Evolutionary conservation across 2,329 filamentous ascomycete genomes (phyloP).

Genomic region (Hymenoscyphus albidus): DNA sequence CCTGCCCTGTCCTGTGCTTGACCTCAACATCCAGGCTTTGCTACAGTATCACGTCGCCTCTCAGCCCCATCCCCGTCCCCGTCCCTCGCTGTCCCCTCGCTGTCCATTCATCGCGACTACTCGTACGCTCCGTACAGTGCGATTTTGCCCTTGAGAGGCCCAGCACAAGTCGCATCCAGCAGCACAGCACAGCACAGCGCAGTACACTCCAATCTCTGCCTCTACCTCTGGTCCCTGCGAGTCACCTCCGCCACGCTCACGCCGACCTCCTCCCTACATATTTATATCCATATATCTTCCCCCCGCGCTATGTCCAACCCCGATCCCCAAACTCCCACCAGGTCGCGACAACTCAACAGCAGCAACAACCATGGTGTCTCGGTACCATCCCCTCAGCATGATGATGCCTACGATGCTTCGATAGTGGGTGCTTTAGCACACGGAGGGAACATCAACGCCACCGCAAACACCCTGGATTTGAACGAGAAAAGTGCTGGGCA

Average conservation of each 20-base stretch:
- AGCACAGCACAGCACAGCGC: background rate
- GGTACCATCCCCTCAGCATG: background rate
- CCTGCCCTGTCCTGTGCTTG: background rate
- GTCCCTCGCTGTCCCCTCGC: background rate
- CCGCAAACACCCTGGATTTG: conserved; percentile 6
- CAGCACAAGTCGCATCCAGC: background rate
- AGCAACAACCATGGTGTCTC: conserved; percentile 7
- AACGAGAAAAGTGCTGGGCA: conserved; percentile 18
- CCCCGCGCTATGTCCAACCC: conserved; percentile 26
- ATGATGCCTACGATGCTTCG: conserved; percentile 7
- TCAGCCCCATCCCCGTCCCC: background rate
- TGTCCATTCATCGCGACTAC: background rate
- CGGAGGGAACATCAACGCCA: conserved; percentile 10
- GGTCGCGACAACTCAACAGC: conserved; percentile 15
- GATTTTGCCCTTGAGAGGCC: background rate
- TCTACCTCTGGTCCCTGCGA: background rate
- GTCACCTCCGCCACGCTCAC: background rate
- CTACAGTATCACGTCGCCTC: background rate
- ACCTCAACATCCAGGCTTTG: background rate
- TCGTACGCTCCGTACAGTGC: background rate
- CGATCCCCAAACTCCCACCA: conserved; percentile 19
- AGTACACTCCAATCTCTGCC: background rate
- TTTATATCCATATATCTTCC: background rate
- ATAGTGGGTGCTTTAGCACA: conserved; percentile 11
- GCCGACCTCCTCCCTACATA: background rate